phyloP scores from a whole-genome alignment of 148 eudicot genomes.

The Nepenthes gracilis region DNA sequence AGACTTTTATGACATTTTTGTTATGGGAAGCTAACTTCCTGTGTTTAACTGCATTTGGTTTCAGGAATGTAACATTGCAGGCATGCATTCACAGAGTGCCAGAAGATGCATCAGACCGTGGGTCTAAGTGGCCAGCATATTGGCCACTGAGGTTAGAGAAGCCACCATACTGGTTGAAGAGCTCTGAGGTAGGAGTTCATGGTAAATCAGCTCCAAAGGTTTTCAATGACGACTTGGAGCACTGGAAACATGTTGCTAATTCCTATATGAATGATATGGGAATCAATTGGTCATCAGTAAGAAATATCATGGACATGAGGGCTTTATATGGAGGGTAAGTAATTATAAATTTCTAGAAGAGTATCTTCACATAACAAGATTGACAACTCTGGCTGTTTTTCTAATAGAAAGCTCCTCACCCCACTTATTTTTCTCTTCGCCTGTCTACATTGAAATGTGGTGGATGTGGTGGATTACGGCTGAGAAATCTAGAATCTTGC shows the following conservation, averaged over 20 bases:
- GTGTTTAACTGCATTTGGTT: too few species aligned
- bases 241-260: slow-evolving; percentile 48
- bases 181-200: slow-evolving; percentile 47
- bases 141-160: slow-evolving; percentile 55
- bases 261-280: slow-evolving; percentile 63
- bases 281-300: slow-evolving; percentile 51
- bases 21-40: too few species aligned
- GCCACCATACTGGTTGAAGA: slow-evolving; percentile 56
- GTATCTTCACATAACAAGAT: neutral
- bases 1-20: too few species aligned
- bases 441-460: too few species aligned
- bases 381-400: too few species aligned
- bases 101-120: slow-evolving; percentile 37
- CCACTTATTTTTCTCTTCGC: too few species aligned
- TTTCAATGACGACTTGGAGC: slow-evolving; percentile 43
- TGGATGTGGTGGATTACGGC: too few species aligned
- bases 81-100: slow-evolving; percentile 69
- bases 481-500: too few species aligned
- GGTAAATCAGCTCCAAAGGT: slow-evolving; percentile 63
- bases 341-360: neutral
- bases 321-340: slow-evolving; percentile 76
- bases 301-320: slow-evolving; percentile 82
- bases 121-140: slow-evolving; percentile 51
- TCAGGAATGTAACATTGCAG: slow-evolving; percentile 39
- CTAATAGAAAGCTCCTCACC: too few species aligned